phyloP scores from a whole-genome alignment of 2,329 filamentous ascomycete genomes.

The Alternaria postmessia region DNA sequence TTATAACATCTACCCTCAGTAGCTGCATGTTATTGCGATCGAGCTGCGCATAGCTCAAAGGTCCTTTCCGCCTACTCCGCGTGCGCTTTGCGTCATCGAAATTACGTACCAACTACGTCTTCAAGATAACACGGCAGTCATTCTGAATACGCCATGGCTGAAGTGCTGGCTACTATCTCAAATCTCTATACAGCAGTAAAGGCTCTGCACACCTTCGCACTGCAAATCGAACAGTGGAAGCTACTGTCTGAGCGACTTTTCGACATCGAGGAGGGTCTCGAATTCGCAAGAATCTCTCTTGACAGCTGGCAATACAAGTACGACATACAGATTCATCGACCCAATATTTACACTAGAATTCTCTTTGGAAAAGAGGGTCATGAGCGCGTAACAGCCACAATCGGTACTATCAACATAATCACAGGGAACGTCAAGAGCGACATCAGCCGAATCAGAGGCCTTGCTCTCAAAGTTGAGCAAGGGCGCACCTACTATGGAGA shows the following conservation, averaged over 20 bases:
- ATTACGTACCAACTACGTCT: background rate
- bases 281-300: slow-evolving; percentile 28
- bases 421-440: slow-evolving; percentile 21
- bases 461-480: slow-evolving; percentile 23
- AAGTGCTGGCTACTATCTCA: slow-evolving; percentile 28
- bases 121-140: background rate
- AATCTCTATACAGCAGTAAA: slow-evolving; percentile 27
- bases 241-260: slow-evolving; percentile 32
- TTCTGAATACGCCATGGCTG: slow-evolving; percentile 24
- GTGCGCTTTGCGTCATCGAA: background rate
- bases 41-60: background rate
- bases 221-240: slow-evolving; percentile 29
- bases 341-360: slow-evolving; percentile 29
- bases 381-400: slow-evolving; percentile 25
- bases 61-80: background rate
- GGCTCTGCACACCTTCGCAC: slow-evolving; percentile 28
- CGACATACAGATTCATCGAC: slow-evolving; percentile 29
- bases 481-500: slow-evolving; percentile 4
- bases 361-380: slow-evolving; percentile 34
- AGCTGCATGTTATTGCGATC: background rate
- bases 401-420: slow-evolving; percentile 24
- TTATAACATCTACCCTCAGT: background rate
- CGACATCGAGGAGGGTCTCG: slow-evolving; percentile 33
- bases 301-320: slow-evolving; percentile 37
- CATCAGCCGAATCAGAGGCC: slow-evolving; percentile 27